These are phyloP conservation scores for Stemphylium beticola DNA, from an alignment of 2,329 filamentous ascomycete species.

Conservation along the genomic window DNA sequence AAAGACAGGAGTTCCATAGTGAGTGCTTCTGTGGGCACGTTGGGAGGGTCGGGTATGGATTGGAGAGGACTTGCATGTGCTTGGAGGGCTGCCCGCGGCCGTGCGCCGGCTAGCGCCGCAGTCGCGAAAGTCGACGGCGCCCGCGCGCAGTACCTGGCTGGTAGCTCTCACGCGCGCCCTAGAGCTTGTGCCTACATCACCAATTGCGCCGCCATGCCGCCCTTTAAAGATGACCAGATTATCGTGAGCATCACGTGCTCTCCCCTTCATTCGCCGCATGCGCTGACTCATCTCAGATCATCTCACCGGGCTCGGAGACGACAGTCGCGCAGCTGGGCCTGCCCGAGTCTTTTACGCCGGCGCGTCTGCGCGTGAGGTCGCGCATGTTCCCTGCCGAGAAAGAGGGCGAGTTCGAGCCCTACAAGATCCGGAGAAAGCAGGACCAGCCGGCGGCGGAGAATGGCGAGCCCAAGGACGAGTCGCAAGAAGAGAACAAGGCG, in stretches of 20 bases:
- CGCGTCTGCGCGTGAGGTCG: slow-evolving; percentile 83
- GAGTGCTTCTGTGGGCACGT: slow-evolving; percentile 28
- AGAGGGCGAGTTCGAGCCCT: slow-evolving; percentile 79
- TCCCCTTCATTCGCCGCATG: neutral
- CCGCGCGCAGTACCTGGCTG: slow-evolving; percentile 5
- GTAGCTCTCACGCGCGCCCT: slow-evolving; percentile 22
- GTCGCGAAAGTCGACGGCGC: slow-evolving; percentile 10
- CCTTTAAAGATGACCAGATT: slow-evolving; percentile 55
- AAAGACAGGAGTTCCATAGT: slow-evolving; percentile 24
- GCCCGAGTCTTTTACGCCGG: slow-evolving; percentile 87
- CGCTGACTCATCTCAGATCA: slow-evolving; percentile 56
- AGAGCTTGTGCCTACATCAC: slow-evolving; percentile 16
- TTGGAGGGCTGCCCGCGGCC: slow-evolving; percentile 21
- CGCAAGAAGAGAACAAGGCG: slow-evolving; percentile 30
- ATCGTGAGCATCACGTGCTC: slow-evolving; percentile 41
- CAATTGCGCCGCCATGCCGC: slow-evolving; percentile 49
- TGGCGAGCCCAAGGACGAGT: slow-evolving; percentile 39
- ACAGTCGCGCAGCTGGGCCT: slow-evolving; percentile 91
- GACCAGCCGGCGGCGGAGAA: slow-evolving; percentile 35
- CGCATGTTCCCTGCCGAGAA: slow-evolving; percentile 89
- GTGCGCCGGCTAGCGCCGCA: slow-evolving; percentile 13
- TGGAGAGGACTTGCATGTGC: slow-evolving; percentile 11
- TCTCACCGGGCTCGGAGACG: slow-evolving; percentile 84
- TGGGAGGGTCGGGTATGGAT: slow-evolving; percentile 16
- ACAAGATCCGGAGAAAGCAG: slow-evolving; percentile 69